These are phyloP conservation scores for Starmerella vaccinii DNA, from an alignment of 805 yeast species.

Conservation along the genomic window DNA sequence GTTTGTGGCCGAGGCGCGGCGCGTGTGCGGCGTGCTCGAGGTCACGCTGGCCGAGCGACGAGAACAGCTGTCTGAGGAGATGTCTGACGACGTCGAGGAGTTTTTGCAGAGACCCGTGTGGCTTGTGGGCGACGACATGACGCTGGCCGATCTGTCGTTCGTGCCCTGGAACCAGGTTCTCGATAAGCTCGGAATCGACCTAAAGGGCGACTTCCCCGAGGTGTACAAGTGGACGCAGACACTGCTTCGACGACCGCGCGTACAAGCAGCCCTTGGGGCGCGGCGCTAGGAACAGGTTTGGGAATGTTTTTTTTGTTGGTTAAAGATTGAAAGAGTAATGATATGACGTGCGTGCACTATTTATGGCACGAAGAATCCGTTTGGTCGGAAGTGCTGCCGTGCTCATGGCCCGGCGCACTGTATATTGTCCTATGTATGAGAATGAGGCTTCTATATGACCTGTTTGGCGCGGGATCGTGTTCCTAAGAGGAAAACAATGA, in stretches of 20 bases:
- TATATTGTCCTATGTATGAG: not conserved
- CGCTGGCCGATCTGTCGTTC: slow-evolving; percentile 82
- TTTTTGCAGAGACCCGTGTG: slow-evolving; percentile 90
- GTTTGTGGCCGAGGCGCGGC: slow-evolving; percentile 81
- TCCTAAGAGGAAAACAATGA: too few species aligned
- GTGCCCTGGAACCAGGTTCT: slow-evolving; percentile 97
- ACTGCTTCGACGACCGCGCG: slow-evolving; percentile 93
- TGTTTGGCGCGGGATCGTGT: too few species aligned
- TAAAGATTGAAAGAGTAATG: too few species aligned
- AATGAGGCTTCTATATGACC: too few species aligned
- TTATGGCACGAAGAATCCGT: too few species aligned
- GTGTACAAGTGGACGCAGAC: slow-evolving; percentile 92
- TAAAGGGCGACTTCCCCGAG: slow-evolving; percentile 83
- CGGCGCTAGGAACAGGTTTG: too few species aligned
- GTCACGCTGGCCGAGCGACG: slow-evolving; percentile 90
- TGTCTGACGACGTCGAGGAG: slow-evolving; percentile 70
- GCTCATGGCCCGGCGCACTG: not conserved
- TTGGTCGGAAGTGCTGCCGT: too few species aligned
- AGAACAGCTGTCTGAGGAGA: slow-evolving; percentile 79
- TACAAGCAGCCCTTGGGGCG: slow-evolving; percentile 57
- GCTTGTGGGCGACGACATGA: slow-evolving; percentile 76
- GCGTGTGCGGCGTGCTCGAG: slow-evolving; percentile 89
- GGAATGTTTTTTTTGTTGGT: too few species aligned
- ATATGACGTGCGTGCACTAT: too few species aligned
- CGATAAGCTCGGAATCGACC: slow-evolving; percentile 79